phyloP scores from a whole-genome alignment of 1,284 basidiomycete genomes.

The Testicularia cyperi region DNA sequence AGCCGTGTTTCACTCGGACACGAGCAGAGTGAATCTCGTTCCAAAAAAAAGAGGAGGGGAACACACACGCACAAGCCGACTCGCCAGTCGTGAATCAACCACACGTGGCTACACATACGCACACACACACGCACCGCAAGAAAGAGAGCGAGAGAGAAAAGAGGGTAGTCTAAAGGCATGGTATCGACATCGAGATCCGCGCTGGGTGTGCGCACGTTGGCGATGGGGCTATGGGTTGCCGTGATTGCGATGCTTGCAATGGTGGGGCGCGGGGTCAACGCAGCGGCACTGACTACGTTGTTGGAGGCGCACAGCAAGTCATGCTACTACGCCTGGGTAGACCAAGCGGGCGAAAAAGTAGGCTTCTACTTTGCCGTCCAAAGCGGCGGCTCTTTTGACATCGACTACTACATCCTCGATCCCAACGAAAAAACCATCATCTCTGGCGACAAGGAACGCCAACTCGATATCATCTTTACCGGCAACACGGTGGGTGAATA shows the following conservation, averaged over 20 bases:
- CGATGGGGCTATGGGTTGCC: not conserved
- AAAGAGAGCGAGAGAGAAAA: too few species aligned
- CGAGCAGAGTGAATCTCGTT: too few species aligned
- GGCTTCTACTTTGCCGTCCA: conserved; percentile 77
- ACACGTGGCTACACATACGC: too few species aligned
- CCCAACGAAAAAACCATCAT: conserved; percentile 83
- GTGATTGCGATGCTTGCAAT: not conserved
- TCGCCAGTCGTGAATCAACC: too few species aligned
- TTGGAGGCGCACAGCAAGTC: conserved; percentile 81
- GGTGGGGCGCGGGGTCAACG: not conserved
- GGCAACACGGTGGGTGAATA: conserved; percentile 93
- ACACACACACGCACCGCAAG: too few species aligned
- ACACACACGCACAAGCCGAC: too few species aligned
- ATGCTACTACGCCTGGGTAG: conserved; percentile 97
- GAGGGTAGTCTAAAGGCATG: too few species aligned
- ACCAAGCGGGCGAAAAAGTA: conserved; percentile 86
- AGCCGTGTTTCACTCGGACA: too few species aligned
- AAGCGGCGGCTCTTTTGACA: conserved; percentile 94
- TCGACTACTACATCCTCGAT: conserved; percentile 90
- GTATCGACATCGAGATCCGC: too few species aligned
- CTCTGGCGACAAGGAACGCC: conserved; percentile 81
- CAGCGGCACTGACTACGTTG: conserved; percentile 80
- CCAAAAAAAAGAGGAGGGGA: too few species aligned
- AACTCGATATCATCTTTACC: conserved; percentile 95
- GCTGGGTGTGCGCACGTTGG: not conserved